These are phyloP conservation scores for Yamadazyma atlantica DNA, from an alignment of 1,139 yeast species.

Conservation along the genomic window DNA sequence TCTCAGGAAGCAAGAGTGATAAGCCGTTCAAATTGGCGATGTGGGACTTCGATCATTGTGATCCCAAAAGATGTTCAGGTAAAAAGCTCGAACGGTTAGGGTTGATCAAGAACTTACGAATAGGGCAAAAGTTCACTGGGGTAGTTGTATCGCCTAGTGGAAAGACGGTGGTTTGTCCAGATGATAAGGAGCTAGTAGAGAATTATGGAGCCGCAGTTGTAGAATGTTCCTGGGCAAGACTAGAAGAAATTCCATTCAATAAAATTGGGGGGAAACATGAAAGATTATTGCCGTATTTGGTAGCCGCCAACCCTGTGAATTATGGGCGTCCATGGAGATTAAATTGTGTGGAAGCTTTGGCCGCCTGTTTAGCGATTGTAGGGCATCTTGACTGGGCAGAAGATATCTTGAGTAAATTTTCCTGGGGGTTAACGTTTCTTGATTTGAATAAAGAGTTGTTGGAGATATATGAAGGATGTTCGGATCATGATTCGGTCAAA, in stretches of 20 bases:
- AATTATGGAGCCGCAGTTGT: constrained; percentile 90
- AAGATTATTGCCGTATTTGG: constrained; percentile 82
- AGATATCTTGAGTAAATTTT: constrained; percentile 69
- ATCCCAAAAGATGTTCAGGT: constrained; percentile 96
- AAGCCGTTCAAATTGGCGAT: constrained; percentile 70
- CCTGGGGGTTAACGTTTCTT: constrained; percentile 90
- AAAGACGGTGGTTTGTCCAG: constrained; percentile 84
- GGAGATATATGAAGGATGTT: constrained; percentile 72
- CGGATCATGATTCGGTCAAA: constrained; percentile 74
- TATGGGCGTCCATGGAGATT: constrained; percentile 96
- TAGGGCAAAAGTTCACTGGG: constrained; percentile 92
- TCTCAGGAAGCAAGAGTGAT: constrained; percentile 19
- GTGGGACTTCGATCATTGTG: constrained; percentile 99
- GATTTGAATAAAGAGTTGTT: constrained; percentile 79
- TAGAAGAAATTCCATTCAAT: constrained; percentile 91
- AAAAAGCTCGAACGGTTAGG: constrained; percentile 91
- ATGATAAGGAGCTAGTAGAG: constrained; percentile 78
- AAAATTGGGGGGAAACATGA: constrained; percentile 92
- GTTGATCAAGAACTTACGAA: constrained; percentile 68
- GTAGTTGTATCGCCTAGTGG: constrained; percentile 94
- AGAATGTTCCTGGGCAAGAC: constrained; percentile 97
- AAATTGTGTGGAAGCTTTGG: constrained; percentile 96
- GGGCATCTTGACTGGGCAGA: constrained; percentile 92
- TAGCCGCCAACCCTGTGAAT: constrained; percentile 96
- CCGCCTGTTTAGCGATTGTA: constrained; percentile 94